These are phyloP conservation scores for Zymoseptoria passerinii DNA, from an alignment of 2,329 filamentous ascomycete species.

Conservation along the genomic window DNA sequence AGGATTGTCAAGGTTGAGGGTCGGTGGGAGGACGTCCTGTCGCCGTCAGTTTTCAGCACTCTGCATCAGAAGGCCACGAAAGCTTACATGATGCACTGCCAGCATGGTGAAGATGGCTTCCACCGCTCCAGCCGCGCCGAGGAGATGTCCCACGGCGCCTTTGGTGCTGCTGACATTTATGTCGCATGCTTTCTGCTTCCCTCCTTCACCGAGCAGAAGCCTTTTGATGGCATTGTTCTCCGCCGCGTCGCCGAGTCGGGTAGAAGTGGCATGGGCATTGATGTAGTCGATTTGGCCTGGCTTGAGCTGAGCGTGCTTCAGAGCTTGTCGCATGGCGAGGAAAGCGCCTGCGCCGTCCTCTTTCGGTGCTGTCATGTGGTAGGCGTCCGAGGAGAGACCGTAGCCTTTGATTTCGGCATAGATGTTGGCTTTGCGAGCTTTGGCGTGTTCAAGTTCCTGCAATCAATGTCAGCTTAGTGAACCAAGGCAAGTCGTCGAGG, in stretches of 20 bases:
- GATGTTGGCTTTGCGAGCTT: slow-evolving; percentile 65
- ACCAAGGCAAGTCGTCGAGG: background rate
- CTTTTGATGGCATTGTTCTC: slow-evolving; percentile 76
- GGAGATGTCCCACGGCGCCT: slow-evolving; percentile 80
- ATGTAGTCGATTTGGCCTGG: slow-evolving; percentile 77
- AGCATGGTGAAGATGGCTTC: slow-evolving; percentile 82
- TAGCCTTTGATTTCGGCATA: slow-evolving; percentile 88
- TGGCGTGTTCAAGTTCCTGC: slow-evolving; percentile 77
- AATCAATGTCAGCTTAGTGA: slow-evolving; percentile 4
- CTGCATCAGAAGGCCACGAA: background rate
- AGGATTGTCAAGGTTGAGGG: slow-evolving; percentile 66
- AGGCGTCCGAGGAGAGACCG: slow-evolving; percentile 79
- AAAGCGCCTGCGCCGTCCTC: slow-evolving; percentile 74
- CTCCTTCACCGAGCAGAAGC: slow-evolving; percentile 66
- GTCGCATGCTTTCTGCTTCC: slow-evolving; percentile 50
- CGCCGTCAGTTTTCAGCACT: background rate
- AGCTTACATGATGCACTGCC: slow-evolving; percentile 64
- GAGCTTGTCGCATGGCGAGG: slow-evolving; percentile 74
- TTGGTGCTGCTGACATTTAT: slow-evolving; percentile 91
- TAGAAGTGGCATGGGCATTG: slow-evolving; percentile 92
- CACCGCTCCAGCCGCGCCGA: slow-evolving; percentile 84
- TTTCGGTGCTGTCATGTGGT: slow-evolving; percentile 87
- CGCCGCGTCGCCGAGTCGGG: slow-evolving; percentile 73
- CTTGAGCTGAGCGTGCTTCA: slow-evolving; percentile 61
- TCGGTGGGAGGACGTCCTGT: slow-evolving; percentile 74